Conservation (phyloP, 2,329 filamentous ascomycete species). For the Colletotrichum sp. region DNA sequence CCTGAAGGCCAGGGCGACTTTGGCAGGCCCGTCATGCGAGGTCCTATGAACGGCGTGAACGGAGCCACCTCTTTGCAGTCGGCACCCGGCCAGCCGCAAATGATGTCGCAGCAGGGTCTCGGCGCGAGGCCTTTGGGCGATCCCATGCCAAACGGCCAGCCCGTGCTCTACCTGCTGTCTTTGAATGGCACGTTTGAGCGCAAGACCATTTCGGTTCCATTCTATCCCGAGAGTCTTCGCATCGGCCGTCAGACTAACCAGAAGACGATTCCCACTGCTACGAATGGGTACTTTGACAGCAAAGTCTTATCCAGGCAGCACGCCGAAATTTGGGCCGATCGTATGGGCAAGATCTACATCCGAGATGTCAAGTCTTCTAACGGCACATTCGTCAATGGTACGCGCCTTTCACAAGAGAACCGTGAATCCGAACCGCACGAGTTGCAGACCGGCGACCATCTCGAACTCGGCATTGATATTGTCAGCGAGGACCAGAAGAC, state of each 20-base stretch:
- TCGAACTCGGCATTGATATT: constrained; percentile 97
- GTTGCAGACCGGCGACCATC: constrained; percentile 85
- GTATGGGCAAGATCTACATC: constrained; percentile 90
- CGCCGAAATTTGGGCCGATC: constrained; percentile 91
- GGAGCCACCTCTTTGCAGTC: constrained; percentile 41
- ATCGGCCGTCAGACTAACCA: constrained; percentile 97
- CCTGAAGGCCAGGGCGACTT: constrained; percentile 54
- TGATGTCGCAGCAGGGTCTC: constrained; percentile 48
- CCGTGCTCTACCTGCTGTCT: constrained; percentile 84
- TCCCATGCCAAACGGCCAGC: constrained; percentile 66
- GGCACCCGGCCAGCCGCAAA: constrained; percentile 41
- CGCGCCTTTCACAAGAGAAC: constrained; percentile 89
- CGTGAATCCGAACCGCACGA: constrained; percentile 96
- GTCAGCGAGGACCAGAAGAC: constrained; percentile 99
- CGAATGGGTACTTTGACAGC: constrained; percentile 97
- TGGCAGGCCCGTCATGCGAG: constrained; percentile 46
- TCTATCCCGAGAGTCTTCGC: constrained; percentile 88
- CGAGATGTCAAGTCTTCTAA: constrained; percentile 98
- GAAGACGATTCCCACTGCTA: constrained; percentile 88
- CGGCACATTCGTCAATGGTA: constrained; percentile 95
- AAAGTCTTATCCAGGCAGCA: constrained; percentile 97
- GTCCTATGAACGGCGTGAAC: constrained; percentile 23
- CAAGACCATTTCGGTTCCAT: constrained; percentile 94
- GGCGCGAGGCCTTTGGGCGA: constrained; percentile 70
- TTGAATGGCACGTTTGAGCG: constrained; percentile 97